Evolutionary conservation across 1,284 basidiomycete genomes (phyloP), one percentile per base, ranked within the genome.

Genomic region (Ustilago loliicola): DNA sequence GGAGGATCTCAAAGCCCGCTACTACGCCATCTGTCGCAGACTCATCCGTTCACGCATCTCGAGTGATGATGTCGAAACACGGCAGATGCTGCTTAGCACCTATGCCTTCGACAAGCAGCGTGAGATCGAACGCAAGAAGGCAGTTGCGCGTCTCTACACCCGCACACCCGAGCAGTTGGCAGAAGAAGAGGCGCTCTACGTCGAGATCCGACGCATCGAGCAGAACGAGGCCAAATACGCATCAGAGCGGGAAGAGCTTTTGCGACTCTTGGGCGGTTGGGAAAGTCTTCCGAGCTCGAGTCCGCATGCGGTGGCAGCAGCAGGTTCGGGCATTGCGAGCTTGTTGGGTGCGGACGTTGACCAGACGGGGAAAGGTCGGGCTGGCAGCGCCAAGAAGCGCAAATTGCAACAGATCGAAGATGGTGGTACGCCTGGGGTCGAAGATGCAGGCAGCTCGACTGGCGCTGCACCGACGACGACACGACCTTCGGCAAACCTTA

Each of bases 121-220:
- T 58, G 97, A 99, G 86, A 88, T 91, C 23, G 92, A 92, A 75
- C 92, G 97, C 66, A 98, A 96, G 87, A 91, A 92, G 72, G 97
- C 98, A 80, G 90, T 98, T 11, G 88, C 90, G 2, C 93, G 92
- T 70, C 90, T 99, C 15, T 94, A 96, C 87, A 91, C 91, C 66
- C 91, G 96, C 11, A 94, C 95, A 0, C 90, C 92, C 1, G 91
- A 93, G 61, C 94, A 98, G 87, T 92, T 98, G 48, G 92, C 92
- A 10, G 96, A 99, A 85, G 97, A 99, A 88, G 96, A 98, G 82
- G 94, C 95, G 4, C 89, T 99, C 0, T 99, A 95, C 87, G 89
- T 98, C 76, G 96, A 99, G 86, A 90, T 97, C 58, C 95, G 96
- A 83, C 91, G 94, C 13, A 90, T 99, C 58, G 96, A 98, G 86